Evolutionary conservation across 1,284 basidiomycete genomes (phyloP).

Genomic region (Anthracocystis setariae): DNA sequence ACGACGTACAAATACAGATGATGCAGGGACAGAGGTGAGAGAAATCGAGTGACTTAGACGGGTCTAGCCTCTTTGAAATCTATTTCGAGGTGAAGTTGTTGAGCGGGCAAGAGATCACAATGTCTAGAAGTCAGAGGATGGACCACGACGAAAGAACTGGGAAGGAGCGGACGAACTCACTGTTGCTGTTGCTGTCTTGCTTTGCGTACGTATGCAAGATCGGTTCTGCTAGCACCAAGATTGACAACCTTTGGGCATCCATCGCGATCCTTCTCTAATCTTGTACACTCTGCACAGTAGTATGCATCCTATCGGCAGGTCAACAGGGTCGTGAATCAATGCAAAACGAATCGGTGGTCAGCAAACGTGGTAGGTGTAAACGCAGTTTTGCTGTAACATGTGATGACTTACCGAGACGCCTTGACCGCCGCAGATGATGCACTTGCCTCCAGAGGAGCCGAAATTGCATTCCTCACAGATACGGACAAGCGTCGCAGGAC

Average conservation of each 20-base stretch:
- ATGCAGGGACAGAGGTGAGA: slow-evolving; percentile 1
- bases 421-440: slow-evolving; percentile 81
- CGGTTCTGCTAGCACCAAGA: slow-evolving; percentile 73
- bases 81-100: slow-evolving; percentile 5
- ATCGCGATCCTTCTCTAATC: slow-evolving; percentile 95
- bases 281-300: slow-evolving; percentile 76
- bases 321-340: not conserved
- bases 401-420: slow-evolving; percentile 60
- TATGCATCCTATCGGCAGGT: slow-evolving; percentile 59
- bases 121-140: not conserved
- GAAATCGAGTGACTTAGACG: not conserved
- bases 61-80: slow-evolving; percentile 32
- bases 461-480: slow-evolving; percentile 99
- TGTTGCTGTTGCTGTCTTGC: slow-evolving; percentile 53
- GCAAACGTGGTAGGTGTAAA: no score
- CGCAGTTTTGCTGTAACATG: no score
- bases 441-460: slow-evolving; percentile 93
- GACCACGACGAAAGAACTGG: not conserved
- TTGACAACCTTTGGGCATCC: slow-evolving; percentile 99
- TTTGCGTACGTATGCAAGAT: slow-evolving; percentile 59
- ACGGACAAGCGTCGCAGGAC: slow-evolving; percentile 94
- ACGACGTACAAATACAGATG: slow-evolving; percentile 32
- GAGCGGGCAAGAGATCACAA: not conserved
- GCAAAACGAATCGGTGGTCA: not conserved
- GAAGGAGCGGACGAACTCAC: slow-evolving; percentile 15